Percentiles rank a stretch among this genome's conserved stretches.
phyloP scores from a whole-genome alignment of 441 rosid species.

The Corymbia calophylla region DNA sequence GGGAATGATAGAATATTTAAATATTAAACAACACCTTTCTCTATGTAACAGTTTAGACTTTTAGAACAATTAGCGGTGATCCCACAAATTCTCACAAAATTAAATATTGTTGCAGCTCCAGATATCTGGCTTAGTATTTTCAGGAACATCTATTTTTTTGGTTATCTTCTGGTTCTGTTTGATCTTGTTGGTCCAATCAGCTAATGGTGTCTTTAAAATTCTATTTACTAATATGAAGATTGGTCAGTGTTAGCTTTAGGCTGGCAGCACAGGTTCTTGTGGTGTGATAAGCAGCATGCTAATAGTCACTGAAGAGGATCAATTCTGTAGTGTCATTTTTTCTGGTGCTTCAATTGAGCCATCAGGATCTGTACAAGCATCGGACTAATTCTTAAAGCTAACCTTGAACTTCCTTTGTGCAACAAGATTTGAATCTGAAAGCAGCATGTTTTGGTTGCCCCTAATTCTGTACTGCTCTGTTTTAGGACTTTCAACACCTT shows the following conservation, averaged over 20 bases:
- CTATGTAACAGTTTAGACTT: not conserved
- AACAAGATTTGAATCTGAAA: not conserved
- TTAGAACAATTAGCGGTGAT: too few species aligned
- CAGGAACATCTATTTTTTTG: not conserved
- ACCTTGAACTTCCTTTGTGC: not conserved
- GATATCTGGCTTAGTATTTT: not conserved
- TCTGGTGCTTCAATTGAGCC: not conserved
- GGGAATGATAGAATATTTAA: not conserved
- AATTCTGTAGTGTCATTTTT: not conserved
- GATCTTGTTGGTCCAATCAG: not conserved
- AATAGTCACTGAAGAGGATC: not conserved
- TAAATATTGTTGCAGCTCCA: not conserved
- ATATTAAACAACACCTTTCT: not conserved
- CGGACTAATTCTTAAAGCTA: not conserved
- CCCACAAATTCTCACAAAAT: not conserved
- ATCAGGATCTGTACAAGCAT: not conserved
- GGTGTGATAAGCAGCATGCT: not conserved
- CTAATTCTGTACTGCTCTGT: not conserved
- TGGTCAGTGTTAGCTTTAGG: not conserved
- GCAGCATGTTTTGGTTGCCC: not conserved
- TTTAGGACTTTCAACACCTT: constrained; percentile 12
- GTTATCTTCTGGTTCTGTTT: not conserved
- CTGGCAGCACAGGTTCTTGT: not conserved
- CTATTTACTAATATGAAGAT: not conserved
- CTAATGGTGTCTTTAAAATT: not conserved